phyloP scores from a whole-genome alignment of 495 filamentous ascomycete species.

The Xylaria curta region DNA sequence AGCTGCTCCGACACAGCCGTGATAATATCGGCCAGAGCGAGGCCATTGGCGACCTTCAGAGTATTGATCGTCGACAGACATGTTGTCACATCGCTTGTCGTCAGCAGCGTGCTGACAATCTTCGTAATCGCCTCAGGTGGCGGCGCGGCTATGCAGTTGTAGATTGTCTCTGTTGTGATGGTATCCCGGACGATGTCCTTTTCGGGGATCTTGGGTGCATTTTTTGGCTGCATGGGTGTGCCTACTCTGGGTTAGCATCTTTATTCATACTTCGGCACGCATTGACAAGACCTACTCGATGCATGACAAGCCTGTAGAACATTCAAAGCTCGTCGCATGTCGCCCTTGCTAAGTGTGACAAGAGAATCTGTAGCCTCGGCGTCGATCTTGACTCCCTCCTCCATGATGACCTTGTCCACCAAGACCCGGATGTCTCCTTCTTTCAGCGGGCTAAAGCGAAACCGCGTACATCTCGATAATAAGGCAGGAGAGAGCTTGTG shows the following conservation, averaged over 20 bases:
- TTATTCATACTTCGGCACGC: background rate
- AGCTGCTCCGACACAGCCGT: slow-evolving; percentile 84
- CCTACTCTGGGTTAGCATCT: slow-evolving; percentile 45
- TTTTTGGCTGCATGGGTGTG: slow-evolving; percentile 72
- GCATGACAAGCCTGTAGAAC: slow-evolving; percentile 97
- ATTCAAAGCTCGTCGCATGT: slow-evolving; percentile 94
- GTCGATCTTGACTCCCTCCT: slow-evolving; percentile 84
- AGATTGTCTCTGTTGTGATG: slow-evolving; percentile 91
- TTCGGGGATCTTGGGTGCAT: slow-evolving; percentile 63
- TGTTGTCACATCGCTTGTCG: slow-evolving; percentile 81
- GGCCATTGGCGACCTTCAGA: slow-evolving; percentile 83
- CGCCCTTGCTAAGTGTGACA: slow-evolving; percentile 87
- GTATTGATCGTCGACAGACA: slow-evolving; percentile 86
- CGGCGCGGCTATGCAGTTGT: slow-evolving; percentile 95
- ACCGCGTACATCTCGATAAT: slow-evolving; percentile 91
- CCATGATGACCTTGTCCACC: slow-evolving; percentile 88
- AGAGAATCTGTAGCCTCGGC: slow-evolving; percentile 79
- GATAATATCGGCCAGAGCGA: slow-evolving; percentile 93
- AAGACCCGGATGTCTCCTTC: slow-evolving; percentile 80
- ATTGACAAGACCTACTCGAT: slow-evolving; percentile 66
- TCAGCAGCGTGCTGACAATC: slow-evolving; percentile 83
- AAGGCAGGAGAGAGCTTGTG: slow-evolving; percentile 97
- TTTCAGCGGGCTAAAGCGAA: slow-evolving; percentile 93
- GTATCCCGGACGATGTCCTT: slow-evolving; percentile 72
- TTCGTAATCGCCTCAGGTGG: slow-evolving; percentile 86